These are phyloP conservation scores for Diplodia corticola DNA, from an alignment of 2,329 filamentous ascomycete species.

Conservation along the genomic window DNA sequence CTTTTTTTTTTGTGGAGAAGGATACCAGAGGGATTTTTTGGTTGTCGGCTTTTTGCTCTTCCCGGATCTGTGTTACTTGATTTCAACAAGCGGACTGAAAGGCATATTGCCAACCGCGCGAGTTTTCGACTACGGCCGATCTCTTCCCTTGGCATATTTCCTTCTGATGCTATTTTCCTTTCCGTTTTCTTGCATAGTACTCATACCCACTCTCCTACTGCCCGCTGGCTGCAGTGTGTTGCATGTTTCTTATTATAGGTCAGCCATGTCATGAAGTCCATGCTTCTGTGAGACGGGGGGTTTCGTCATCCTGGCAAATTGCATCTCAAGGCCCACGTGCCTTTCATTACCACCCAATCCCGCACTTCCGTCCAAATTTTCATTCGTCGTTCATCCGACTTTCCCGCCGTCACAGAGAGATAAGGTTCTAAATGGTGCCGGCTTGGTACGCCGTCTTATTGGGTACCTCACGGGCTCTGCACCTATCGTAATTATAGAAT, in stretches of 20 bases:
- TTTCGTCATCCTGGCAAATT: constrained; percentile 14
- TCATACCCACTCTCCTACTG: constrained; percentile 12
- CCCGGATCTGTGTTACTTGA: constrained; percentile 12
- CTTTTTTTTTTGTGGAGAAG: constrained; percentile 2
- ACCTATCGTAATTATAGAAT: not conserved
- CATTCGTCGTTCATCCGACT: not conserved
- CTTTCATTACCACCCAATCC: constrained; percentile 4
- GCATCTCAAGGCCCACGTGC: constrained; percentile 8
- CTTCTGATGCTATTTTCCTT: not conserved
- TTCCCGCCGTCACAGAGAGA: not conserved
- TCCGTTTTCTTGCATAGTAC: constrained; percentile 3
- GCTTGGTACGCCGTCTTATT: not conserved
- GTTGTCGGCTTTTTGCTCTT: constrained; percentile 7
- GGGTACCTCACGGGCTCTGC: not conserved
- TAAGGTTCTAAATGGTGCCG: not conserved
- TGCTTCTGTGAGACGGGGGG: constrained; percentile 9
- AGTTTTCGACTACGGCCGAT: constrained; percentile 3
- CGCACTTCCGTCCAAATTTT: not conserved
- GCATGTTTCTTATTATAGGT: constrained; percentile 21
- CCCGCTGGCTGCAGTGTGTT: constrained; percentile 7
- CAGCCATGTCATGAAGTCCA: constrained; percentile 17
- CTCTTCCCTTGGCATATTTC: not conserved
- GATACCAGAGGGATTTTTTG: constrained; percentile 17
- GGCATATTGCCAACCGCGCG: not conserved
- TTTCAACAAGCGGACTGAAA: not conserved